These are phyloP conservation scores for Coemansia sp. DNA, from an alignment of 192 early-diverging fungal species.

Conservation along the genomic window DNA sequence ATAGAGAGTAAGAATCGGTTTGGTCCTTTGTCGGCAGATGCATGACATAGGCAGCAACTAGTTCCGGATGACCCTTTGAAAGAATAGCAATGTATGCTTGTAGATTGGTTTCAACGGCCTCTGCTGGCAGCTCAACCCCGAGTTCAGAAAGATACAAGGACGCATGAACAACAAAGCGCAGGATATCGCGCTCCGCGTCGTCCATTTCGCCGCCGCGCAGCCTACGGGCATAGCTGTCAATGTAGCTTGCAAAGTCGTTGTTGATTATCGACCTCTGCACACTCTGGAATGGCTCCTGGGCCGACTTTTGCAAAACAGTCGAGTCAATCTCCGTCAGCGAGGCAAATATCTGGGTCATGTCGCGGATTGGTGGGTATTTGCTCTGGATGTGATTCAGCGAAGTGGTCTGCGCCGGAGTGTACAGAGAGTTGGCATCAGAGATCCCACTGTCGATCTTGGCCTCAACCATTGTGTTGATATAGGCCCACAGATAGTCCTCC, in stretches of 20 bases:
- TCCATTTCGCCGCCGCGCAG: constrained; percentile 4
- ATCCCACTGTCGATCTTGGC: constrained; percentile 53
- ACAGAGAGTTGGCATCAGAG: constrained; percentile 17
- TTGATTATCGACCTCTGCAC: constrained; percentile 36
- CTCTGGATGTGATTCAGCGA: constrained; percentile 36
- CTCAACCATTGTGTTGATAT: constrained; percentile 76
- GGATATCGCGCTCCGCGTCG: constrained; percentile 37
- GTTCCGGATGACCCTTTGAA: constrained; percentile 27
- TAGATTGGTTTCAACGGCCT: constrained; percentile 56
- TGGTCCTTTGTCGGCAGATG: constrained; percentile 53
- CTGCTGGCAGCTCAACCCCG: constrained; percentile 49
- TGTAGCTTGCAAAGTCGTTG: constrained; percentile 24
- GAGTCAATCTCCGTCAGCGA: constrained; percentile 27
- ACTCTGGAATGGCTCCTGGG: constrained; percentile 31
- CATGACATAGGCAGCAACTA: constrained; percentile 59
- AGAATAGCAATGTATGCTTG: constrained; percentile 57
- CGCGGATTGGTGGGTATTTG: constrained; percentile 24
- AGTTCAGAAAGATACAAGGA: constrained; percentile 64
- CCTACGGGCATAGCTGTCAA: constrained; percentile 15
- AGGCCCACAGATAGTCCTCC: constrained; percentile 88
- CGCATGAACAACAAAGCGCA: constrained; percentile 72
- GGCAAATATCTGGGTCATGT: constrained; percentile 20
- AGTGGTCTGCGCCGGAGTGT: constrained; percentile 30
- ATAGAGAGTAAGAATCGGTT: constrained; percentile 55
- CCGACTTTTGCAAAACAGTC: constrained; percentile 13